Conservation (phyloP, 2,329 filamentous ascomycete genomes). For the Basipetospora chlamydospora region DNA sequence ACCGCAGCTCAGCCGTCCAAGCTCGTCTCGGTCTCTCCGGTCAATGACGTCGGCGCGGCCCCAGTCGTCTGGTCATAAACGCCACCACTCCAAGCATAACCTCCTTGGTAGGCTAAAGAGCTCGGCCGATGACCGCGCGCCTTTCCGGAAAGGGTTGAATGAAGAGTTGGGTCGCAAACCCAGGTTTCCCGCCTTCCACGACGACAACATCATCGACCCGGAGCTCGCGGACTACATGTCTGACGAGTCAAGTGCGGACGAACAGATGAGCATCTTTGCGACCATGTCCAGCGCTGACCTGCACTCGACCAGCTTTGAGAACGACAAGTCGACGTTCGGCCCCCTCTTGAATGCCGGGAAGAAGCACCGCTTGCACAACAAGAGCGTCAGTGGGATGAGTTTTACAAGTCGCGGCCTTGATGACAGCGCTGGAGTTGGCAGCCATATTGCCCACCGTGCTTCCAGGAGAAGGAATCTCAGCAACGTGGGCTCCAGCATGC, state of each 20-base stretch:
- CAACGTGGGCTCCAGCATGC: constrained; percentile 55
- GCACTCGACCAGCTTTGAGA: constrained; percentile 52
- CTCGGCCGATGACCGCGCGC: constrained; percentile 57
- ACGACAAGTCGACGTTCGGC: constrained; percentile 59
- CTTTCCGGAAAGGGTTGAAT: constrained; percentile 61
- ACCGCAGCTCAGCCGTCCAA: constrained; percentile 74
- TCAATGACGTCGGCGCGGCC: constrained; percentile 55
- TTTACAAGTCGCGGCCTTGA: constrained; percentile 56
- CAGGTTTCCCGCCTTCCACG: constrained; percentile 81
- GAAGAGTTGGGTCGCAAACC: constrained; percentile 52
- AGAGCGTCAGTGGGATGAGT: constrained; percentile 57
- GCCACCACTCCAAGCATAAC: constrained; percentile 79
- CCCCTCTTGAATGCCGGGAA: constrained; percentile 58
- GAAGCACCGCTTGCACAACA: constrained; percentile 65
- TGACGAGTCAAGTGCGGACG: constrained; percentile 85
- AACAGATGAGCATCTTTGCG: constrained; percentile 77
- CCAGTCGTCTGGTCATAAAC: constrained; percentile 65
- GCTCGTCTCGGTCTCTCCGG: constrained; percentile 78
- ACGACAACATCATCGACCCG: constrained; percentile 96
- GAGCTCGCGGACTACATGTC: constrained; percentile 93
- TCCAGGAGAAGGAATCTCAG: constrained; percentile 70
- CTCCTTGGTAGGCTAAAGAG: constrained; percentile 63
- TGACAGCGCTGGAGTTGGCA: constrained; percentile 38
- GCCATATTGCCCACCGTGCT: constrained; percentile 29
- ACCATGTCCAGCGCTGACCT: constrained; percentile 53